A percentile compares a stretch with the other conserved stretches of the same genome.
These are phyloP conservation scores for Hordeum marinum DNA, from an alignment of 176 grass and related monocot species.

Conservation along the genomic window DNA sequence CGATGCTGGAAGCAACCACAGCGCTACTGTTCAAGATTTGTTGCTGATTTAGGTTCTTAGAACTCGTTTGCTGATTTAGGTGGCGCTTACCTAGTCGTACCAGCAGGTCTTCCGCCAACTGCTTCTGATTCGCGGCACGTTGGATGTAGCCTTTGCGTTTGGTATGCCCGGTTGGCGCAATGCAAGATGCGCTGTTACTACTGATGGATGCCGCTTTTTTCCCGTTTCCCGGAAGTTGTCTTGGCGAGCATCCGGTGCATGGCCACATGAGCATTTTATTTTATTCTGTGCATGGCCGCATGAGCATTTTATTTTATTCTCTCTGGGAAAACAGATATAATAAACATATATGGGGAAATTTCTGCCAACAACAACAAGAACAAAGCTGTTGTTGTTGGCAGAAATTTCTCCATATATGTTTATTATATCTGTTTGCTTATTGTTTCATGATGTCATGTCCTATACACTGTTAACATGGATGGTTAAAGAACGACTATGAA, in stretches of 20 bases:
- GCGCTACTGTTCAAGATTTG: background rate
- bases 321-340: background rate
- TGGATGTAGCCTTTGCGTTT: background rate
- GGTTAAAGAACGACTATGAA: background rate
- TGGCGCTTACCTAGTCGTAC: background rate
- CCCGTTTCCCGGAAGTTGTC: background rate
- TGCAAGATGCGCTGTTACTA: background rate
- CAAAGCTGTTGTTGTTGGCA: too few species aligned
- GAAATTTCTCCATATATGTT: background rate
- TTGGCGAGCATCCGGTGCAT: background rate
- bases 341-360: background rate
- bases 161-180: background rate
- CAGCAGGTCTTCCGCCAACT: background rate
- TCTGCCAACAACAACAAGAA: too few species aligned
- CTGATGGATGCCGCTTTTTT: background rate
- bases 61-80: background rate
- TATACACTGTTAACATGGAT: background rate
- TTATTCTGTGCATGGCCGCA: background rate
- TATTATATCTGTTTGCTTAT: background rate
- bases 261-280: background rate
- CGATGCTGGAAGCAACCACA: background rate
- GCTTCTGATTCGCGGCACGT: background rate
- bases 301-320: background rate
- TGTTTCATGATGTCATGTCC: background rate
- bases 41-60: background rate